Evolutionary conservation across 805 yeast genomes (phyloP).

Genomic region (Lipomyces starkeyi): DNA sequence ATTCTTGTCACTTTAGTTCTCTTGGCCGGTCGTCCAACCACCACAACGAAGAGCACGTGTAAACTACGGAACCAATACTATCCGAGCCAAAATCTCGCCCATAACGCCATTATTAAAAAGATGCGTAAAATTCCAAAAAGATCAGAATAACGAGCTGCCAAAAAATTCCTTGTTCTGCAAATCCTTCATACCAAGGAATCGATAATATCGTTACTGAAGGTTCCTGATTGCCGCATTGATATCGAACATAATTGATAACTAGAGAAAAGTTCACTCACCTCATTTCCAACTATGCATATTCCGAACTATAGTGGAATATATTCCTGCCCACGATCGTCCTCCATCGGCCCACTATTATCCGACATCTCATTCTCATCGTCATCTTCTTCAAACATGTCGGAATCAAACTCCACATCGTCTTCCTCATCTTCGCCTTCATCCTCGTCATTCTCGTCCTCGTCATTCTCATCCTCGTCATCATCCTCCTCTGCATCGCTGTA

Average conservation of each 20-base stretch:
- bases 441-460: conserved; percentile 33
- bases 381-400: conserved; percentile 35
- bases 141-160: neutral
- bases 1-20: neutral
- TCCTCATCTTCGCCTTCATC: conserved; percentile 34
- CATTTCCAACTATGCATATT: neutral
- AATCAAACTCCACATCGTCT: conserved; percentile 44
- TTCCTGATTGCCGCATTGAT: neutral
- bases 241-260: neutral
- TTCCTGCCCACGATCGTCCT: neutral
- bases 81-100: neutral
- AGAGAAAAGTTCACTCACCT: neutral
- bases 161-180: neutral
- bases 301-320: neutral
- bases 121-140: neutral
- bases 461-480: conserved; percentile 41
- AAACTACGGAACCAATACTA: neutral
- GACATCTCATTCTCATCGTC: conserved; percentile 16
- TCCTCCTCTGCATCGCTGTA: conserved; percentile 17
- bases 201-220: neutral
- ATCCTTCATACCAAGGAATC: neutral
- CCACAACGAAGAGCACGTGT: neutral
- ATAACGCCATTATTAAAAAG: neutral
- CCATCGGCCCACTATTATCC: neutral
- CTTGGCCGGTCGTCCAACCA: neutral